Conservation (phyloP, 225 moss, liverwort and hornwort genomes). For the Anthoceros angustus region DNA sequence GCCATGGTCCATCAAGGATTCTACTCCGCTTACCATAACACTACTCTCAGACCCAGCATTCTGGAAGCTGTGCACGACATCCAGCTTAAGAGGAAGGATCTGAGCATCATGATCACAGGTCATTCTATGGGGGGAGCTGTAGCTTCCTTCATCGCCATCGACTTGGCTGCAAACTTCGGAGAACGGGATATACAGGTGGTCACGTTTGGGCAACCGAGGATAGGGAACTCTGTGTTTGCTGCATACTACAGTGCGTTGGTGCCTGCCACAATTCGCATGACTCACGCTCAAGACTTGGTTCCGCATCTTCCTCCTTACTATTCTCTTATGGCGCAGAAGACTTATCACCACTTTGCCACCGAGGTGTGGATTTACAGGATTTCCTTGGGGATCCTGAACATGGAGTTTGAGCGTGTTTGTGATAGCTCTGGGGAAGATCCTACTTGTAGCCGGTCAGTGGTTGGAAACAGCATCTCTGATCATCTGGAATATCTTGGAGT, state of each 20-base stretch:
- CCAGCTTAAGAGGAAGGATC: conserved; percentile 27
- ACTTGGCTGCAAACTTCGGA: conserved; percentile 69
- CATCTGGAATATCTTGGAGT: conserved; percentile 85
- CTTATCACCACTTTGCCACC: conserved; percentile 87
- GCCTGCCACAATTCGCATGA: conserved; percentile 59
- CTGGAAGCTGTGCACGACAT: conserved; percentile 25
- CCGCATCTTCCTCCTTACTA: conserved; percentile 86
- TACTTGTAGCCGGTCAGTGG: conserved; percentile 75
- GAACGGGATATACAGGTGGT: conserved; percentile 39
- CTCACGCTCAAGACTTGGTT: conserved; percentile 76
- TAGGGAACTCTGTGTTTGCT: conserved; percentile 69
- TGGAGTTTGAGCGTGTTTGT: conserved; percentile 74
- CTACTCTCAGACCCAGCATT: conserved; percentile 49
- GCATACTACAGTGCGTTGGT: conserved; percentile 37
- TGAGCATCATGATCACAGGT: conserved; percentile 51
- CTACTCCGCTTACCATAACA: conserved; percentile 81
- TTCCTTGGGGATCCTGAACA: conserved; percentile 42
- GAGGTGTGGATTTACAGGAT: conserved; percentile 89
- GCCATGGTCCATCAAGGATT: conserved; percentile 88
- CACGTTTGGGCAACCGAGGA: conserved; percentile 89
- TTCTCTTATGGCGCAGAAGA: conserved; percentile 44
- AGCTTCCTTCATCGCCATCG: conserved; percentile 81
- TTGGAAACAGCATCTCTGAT: conserved; percentile 67
- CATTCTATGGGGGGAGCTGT: conserved; percentile 97
- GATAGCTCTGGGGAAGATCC: conserved; percentile 80